Conservation (phyloP, 1,284 basidiomycete species). For the Ustilago tritici region DNA sequence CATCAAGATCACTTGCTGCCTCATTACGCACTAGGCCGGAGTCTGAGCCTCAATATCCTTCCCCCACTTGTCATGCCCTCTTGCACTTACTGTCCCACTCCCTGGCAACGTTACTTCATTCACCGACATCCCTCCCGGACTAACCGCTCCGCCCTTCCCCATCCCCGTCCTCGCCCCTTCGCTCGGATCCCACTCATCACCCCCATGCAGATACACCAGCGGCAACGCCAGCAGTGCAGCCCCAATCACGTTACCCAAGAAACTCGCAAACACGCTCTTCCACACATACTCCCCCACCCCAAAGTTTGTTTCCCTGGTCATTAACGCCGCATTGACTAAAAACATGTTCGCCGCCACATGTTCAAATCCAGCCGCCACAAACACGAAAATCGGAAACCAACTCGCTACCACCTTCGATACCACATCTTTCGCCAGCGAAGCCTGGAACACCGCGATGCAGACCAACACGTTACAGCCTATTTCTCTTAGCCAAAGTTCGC, state of each 20-base stretch:
- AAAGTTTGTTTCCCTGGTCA: slow-evolving; percentile 57
- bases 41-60: slow-evolving; percentile 43
- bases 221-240: slow-evolving; percentile 74
- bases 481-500: slow-evolving; percentile 78
- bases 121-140: slow-evolving; percentile 18
- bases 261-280: slow-evolving; percentile 78
- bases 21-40: neutral
- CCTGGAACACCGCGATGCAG: slow-evolving; percentile 83
- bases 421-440: slow-evolving; percentile 78
- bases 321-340: slow-evolving; percentile 77
- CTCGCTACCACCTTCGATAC: slow-evolving; percentile 79
- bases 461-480: slow-evolving; percentile 85
- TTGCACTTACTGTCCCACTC: slow-evolving; percentile 9
- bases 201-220: slow-evolving; percentile 56
- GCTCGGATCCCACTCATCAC: slow-evolving; percentile 54
- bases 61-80: slow-evolving; percentile 11
- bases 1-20: neutral
- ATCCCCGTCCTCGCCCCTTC: slow-evolving; percentile 11
- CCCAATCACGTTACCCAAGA: slow-evolving; percentile 79
- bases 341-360: slow-evolving; percentile 74
- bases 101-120: slow-evolving; percentile 31
- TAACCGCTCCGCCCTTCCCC: slow-evolving; percentile 4
- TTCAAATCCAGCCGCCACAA: slow-evolving; percentile 77
- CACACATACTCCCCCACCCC: slow-evolving; percentile 75
- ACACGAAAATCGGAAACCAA: slow-evolving; percentile 84